These are phyloP conservation scores for Gelatoporia subvermispora DNA, from an alignment of 768 basidiomycete species.

Conservation along the genomic window DNA sequence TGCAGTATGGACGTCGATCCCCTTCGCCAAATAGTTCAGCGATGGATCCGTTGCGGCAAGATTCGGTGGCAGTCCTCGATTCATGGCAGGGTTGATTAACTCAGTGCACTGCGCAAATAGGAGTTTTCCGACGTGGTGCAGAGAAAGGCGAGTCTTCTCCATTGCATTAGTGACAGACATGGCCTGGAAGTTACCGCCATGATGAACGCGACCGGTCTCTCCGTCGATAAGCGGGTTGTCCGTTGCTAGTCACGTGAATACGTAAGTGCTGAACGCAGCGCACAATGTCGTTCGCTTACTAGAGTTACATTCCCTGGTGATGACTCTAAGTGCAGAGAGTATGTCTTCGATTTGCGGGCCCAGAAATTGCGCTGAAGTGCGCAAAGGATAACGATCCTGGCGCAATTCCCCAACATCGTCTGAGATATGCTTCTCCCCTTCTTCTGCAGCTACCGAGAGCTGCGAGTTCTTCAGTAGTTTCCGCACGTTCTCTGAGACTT, in stretches of 20 bases:
- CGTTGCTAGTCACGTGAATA: conserved; percentile 52
- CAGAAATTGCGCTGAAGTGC: conserved; percentile 78
- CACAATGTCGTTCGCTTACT: no score
- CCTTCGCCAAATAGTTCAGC: conserved; percentile 79
- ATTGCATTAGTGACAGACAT: conserved; percentile 81
- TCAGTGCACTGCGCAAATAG: conserved; percentile 55
- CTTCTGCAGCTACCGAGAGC: conserved; percentile 56
- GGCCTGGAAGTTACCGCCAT: conserved; percentile 89
- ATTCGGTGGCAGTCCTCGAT: conserved; percentile 76
- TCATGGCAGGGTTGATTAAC: conserved; percentile 72
- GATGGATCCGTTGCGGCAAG: conserved; percentile 77
- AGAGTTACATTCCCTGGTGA: conserved; percentile 76
- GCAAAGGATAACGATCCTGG: conserved; percentile 74
- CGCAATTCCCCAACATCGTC: conserved; percentile 70
- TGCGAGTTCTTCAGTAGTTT: conserved; percentile 62
- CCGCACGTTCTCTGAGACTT: conserved; percentile 65
- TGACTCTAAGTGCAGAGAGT: conserved; percentile 52
- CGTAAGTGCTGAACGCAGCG: no score
- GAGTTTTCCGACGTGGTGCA: conserved; percentile 47
- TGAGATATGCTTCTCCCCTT: conserved; percentile 63
- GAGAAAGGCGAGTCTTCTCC: conserved; percentile 71
- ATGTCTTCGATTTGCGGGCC: conserved; percentile 84
- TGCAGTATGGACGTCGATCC: conserved; percentile 77
- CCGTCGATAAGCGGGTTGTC: conserved; percentile 82
- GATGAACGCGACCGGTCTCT: conserved; percentile 58